Evolutionary conservation across 1,139 yeast species (phyloP).

Genomic region (Tardiomyces blankii): DNA sequence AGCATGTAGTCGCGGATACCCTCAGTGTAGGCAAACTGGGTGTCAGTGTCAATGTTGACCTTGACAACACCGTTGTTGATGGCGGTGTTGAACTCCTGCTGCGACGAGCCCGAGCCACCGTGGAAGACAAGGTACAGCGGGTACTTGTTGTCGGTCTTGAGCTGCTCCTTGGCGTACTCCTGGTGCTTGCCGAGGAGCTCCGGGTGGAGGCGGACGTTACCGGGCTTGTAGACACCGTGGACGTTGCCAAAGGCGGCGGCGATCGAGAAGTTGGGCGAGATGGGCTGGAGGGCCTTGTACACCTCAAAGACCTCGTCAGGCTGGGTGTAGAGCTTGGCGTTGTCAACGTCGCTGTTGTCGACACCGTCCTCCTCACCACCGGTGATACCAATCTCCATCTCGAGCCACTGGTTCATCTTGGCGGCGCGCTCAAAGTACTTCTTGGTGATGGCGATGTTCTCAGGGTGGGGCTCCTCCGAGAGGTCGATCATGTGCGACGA

Average conservation of each 20-base stretch:
- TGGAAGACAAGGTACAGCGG: conserved; percentile 98
- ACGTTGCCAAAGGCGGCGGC: conserved; percentile 99
- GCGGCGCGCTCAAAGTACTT: conserved; percentile 92
- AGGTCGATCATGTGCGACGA: conserved; percentile 98
- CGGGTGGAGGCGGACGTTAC: conserved; percentile 92
- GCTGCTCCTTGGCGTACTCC: conserved; percentile 55
- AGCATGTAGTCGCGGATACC: conserved; percentile 98
- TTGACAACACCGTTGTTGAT: conserved; percentile 92
- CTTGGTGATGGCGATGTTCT: conserved; percentile 88
- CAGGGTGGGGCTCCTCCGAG: conserved; percentile 94
- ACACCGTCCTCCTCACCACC: conserved; percentile 99
- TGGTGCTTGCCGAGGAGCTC: conserved; percentile 95
- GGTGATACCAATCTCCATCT: conserved; percentile 99
- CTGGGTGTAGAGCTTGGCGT: conserved; percentile 82
- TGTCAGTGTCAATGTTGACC: conserved; percentile 98
- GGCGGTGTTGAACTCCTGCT: conserved; percentile 83
- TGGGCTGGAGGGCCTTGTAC: conserved; percentile 78
- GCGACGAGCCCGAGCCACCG: conserved; percentile 99
- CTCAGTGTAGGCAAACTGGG: conserved; percentile 91
- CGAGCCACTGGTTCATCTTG: conserved; percentile 94
- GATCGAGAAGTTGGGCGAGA: conserved; percentile 96
- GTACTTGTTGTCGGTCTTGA: conserved; percentile 42
- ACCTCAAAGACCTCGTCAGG: conserved; percentile 94
- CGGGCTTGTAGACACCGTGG: conserved; percentile 99
- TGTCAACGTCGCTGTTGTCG: conserved; percentile 88